Conservation (phyloP, 495 filamentous ascomycete species). For the Lasiosphaeria ovina region DNA sequence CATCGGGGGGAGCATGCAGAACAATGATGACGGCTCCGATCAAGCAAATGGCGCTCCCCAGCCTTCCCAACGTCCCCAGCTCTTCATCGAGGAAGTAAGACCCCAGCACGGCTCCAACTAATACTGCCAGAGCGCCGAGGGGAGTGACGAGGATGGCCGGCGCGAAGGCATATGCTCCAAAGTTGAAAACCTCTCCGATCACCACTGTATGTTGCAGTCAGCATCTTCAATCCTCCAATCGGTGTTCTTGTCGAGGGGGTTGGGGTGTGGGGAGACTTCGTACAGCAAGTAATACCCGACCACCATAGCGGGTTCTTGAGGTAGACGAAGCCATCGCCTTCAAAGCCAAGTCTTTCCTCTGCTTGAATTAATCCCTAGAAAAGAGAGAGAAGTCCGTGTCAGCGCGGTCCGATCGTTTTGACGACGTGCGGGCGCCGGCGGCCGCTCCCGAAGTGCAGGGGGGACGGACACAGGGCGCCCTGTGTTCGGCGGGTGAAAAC, state of each 20-base stretch:
- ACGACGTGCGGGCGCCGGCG: background rate
- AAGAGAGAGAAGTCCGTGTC: slow-evolving; percentile 17
- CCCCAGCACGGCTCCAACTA: slow-evolving; percentile 92
- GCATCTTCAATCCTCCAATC: slow-evolving; percentile 17
- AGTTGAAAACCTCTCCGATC: slow-evolving; percentile 90
- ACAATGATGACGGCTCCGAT: slow-evolving; percentile 97
- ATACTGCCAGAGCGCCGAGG: slow-evolving; percentile 84
- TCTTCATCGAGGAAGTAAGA: slow-evolving; percentile 91
- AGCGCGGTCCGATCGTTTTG: slow-evolving; percentile 15
- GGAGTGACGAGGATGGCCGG: slow-evolving; percentile 96
- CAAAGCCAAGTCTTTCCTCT: slow-evolving; percentile 87
- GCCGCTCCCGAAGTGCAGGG: background rate
- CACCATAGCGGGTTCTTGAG: slow-evolving; percentile 92
- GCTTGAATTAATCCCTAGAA: slow-evolving; percentile 82
- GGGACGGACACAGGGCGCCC: background rate
- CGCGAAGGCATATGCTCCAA: slow-evolving; percentile 96
- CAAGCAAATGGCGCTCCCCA: slow-evolving; percentile 93
- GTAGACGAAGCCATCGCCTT: slow-evolving; percentile 94
- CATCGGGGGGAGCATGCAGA: slow-evolving; percentile 91
- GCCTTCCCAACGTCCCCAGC: slow-evolving; percentile 82
- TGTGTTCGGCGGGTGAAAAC: slow-evolving; percentile 2
- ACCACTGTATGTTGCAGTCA: slow-evolving; percentile 52
- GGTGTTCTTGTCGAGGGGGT: background rate
- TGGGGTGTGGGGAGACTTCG: slow-evolving; percentile 26
- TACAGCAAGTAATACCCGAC: slow-evolving; percentile 86